Evolutionary conservation across 768 basidiomycete genomes (phyloP).

Genomic region (Fistulinella prunicolor): DNA sequence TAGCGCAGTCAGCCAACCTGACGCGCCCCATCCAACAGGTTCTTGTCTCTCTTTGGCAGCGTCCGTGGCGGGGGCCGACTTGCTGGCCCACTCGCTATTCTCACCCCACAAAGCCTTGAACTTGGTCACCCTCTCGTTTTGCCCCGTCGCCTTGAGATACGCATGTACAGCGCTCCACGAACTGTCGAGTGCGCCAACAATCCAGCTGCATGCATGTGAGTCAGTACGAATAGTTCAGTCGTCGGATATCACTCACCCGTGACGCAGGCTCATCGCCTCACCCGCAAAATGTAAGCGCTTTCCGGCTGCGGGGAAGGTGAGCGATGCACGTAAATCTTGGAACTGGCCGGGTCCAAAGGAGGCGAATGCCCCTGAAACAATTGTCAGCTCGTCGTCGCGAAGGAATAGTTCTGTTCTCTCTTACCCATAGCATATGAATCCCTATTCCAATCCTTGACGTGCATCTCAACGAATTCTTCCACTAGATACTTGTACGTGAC

Average conservation of each 20-base stretch:
- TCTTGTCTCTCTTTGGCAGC: neutral
- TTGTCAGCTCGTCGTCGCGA: neutral
- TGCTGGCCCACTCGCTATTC: slow-evolving; percentile 29
- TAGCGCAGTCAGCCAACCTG: neutral
- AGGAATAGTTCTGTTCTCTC: neutral
- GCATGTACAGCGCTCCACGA: slow-evolving; percentile 34
- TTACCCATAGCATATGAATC: slow-evolving; percentile 35
- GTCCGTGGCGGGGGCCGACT: neutral
- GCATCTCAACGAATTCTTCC: slow-evolving; percentile 18
- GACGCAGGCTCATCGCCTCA: slow-evolving; percentile 14
- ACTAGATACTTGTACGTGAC: slow-evolving; percentile 21
- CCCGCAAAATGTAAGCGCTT: slow-evolving; percentile 17
- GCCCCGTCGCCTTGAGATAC: slow-evolving; percentile 16
- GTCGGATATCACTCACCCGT: slow-evolving; percentile 7
- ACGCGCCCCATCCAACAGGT: slow-evolving; percentile 4
- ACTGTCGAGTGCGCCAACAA: slow-evolving; percentile 39
- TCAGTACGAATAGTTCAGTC: neutral
- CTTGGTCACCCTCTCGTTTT: slow-evolving; percentile 1
- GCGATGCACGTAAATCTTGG: slow-evolving; percentile 27
- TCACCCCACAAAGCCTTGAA: slow-evolving; percentile 32
- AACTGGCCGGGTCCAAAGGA: slow-evolving; percentile 42
- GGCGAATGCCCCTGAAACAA: slow-evolving; percentile 36
- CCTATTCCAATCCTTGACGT: slow-evolving; percentile 35
- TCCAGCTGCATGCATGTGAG: slow-evolving; percentile 31
- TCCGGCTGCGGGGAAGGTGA: slow-evolving; percentile 30